Percentiles rank a stretch among this genome's conserved stretches.
phyloP scores from a whole-genome alignment of 2,329 filamentous ascomycete species.

The Fusarium sp. region DNA sequence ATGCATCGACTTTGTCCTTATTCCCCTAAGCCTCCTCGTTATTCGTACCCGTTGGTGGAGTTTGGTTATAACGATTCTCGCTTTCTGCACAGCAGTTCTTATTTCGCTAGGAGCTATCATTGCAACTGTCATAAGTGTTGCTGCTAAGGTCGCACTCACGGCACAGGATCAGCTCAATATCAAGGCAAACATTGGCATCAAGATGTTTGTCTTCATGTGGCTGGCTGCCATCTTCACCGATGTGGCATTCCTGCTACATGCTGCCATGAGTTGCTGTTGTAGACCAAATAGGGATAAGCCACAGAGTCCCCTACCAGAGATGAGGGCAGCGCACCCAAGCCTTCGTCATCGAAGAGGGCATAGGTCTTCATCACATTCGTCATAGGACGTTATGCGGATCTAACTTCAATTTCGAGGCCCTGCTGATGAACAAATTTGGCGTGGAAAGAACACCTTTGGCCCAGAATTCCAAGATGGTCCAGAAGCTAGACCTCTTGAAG shows the following conservation, averaged over 20 bases:
- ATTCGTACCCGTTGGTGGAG: slow-evolving; percentile 68
- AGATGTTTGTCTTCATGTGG: slow-evolving; percentile 94
- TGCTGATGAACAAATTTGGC: not conserved
- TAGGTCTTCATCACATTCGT: slow-evolving; percentile 25
- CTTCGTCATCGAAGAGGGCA: slow-evolving; percentile 44
- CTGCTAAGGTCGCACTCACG: slow-evolving; percentile 80
- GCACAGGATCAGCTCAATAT: slow-evolving; percentile 81
- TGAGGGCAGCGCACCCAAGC: slow-evolving; percentile 34
- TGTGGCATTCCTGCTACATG: slow-evolving; percentile 77
- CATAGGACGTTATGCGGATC: not conserved
- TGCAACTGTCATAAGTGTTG: slow-evolving; percentile 84
- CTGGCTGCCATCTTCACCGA: slow-evolving; percentile 73
- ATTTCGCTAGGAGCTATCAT: slow-evolving; percentile 76
- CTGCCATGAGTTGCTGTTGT: slow-evolving; percentile 82
- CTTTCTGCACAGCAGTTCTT: slow-evolving; percentile 72
- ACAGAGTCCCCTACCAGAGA: slow-evolving; percentile 33
- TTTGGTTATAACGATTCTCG: slow-evolving; percentile 73
- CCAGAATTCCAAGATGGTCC: not conserved
- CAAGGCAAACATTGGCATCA: slow-evolving; percentile 70
- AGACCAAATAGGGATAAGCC: slow-evolving; percentile 40
- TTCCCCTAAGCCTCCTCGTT: slow-evolving; percentile 70
- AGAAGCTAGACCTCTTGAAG: not conserved
- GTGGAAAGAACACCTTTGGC: not conserved
- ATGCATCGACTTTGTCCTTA: slow-evolving; percentile 75
- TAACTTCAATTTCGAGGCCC: not conserved